Evolutionary conservation across 768 basidiomycete genomes (phyloP), one percentile per base, ranked within the genome.

Genomic region (Naematelia encephala): DNA sequence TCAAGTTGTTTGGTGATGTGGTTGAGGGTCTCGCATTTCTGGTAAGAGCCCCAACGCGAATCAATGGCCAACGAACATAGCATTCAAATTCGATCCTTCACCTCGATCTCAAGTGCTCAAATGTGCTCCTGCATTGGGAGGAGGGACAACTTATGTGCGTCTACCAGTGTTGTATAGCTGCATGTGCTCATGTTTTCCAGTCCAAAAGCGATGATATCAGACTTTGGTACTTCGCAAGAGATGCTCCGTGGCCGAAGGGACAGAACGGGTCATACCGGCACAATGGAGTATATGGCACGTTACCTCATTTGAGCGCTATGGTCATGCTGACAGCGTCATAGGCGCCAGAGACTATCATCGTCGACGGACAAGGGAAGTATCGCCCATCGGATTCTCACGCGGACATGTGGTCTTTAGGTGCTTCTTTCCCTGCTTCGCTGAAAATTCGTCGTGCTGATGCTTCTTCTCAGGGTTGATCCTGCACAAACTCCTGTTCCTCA

Each of bases 371-470:
- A 0, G 89, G 89, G 0, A 76, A 82, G 21, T 83, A 89, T 5
- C 81, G 80, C 5, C 86, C 88, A 47, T 82, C 90, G 1, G 87
- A 90, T 68, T 90, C 90, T 0, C 92, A 92, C 70, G 84, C 89
- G 3, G 93, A 98, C 72, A 91, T 96, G 86, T 98, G 94, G 93
- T 90, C 90, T 4, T 81, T 98, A 14, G 93, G 93, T 62, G 27
- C 22, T 69, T 59, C 13, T n/a, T n/a, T n/a, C 16, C 23, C 23
- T 29, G 29, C 47, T 26, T 27, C 3, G 26, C 4, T n/a, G 25
- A 3, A 23, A n/a, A n/a, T 19, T n/a, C 16, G 1, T 22, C 5
- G 1, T 5, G n/a, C 54, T 57, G 39, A 47, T 13, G 12, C n/a
- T n/a, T n/a, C n/a, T n/a, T 23, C 19, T 2, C 29, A 77, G 77